Base-by-base conservation (phyloP, 2,329 filamentous ascomycete species). In the Myriangium duriaei region DNA sequence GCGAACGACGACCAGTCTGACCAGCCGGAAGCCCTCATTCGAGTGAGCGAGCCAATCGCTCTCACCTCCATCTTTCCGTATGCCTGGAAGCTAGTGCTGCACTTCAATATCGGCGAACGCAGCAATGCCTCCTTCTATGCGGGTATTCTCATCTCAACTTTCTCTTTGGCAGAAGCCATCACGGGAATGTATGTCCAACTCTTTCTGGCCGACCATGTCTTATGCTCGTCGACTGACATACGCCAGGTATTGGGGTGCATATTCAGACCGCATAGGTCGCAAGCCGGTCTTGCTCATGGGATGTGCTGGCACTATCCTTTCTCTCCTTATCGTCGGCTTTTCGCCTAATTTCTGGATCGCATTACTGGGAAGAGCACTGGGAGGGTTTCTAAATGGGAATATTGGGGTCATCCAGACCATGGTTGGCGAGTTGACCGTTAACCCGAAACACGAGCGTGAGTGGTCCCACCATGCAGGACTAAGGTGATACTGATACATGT, bases 11-110 rank as follows among this genome's bases (percentile, higher is more conserved):
- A 6, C 9, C 2, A 9, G 12, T 13, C 34, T 39, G 7, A 40
- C n/a, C 21, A 9, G 14, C 21, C 15, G 12, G 17, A 51, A 93
- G 86, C 85, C 57, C 84, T 94, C 67, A 87, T 92, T 55, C 84
- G 87, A 45, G 75, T 95, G 48, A 83, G 86, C 37, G 87, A 95
- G 60, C 87, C 87, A 14, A 88, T 95, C 50, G 86, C 87, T 35
- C 72, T 95, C 46, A 94, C 86, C 1, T 91, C 83, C 53, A 91
- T 94, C 59, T 92, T 88, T 51, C 87, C 87, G 13, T 95, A 94
- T 59, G 83, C 83, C 43, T 92, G 81, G 81, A 72, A 80, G 43
- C 76, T 88, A 49, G 78, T 88, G 48, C 82, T 82, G 59, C 69
- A 76, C 49, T 85, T 85, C 59, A 54, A 82, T 29, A 69, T 87